Evolutionary conservation across 2,329 filamentous ascomycete species (phyloP), one percentile per base, ranked within the genome.

Genomic region (Plenodomus biglobosus): DNA sequence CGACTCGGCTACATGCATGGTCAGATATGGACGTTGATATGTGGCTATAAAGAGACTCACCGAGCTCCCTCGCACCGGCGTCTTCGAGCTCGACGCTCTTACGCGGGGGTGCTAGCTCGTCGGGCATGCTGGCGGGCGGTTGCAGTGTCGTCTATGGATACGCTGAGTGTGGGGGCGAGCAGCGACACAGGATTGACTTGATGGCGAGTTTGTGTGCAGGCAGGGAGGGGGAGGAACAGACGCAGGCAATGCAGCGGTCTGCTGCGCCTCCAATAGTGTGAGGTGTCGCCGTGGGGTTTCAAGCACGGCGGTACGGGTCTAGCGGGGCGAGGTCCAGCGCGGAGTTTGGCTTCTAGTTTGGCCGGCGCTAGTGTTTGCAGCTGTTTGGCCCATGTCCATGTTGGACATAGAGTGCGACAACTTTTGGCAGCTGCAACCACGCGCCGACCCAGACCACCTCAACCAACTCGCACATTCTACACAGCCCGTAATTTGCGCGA

Each of bases 51-150:
- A n/a, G 20, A 16, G 16, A 56, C 73, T 59, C 73, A 83, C 80
- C 74, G 53, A 79, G 73, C 55, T 82, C 79, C 64, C 78, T 78
- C 57, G 80, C 80, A 59, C 81, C 81, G 21, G 80, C 67, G 58
- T 84, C 81, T 61, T 82, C 74, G 38, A 80, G 66, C 69, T 81
- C 80, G 20, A 77, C 74, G 57, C 78, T 80, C 68, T 80, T 80
- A 55, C 74, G 73, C 42, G 81, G 80, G 52, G 79, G 79, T 60
- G 80, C 73, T 55, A 83, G 73, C 52, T 72, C 69, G 63, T 76
- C 61, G 42, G 61, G 47, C 72, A 75, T 75, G 64, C 59, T 53
- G 46, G 20, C 22, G 35, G 6, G 22, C 21, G 22, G 21, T 27
- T 47, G 20, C 21, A n/a, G 22, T 21, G 30, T 42, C n/a, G n/a